Percentiles rank a stretch among this genome's conserved stretches.
These are phyloP conservation scores for Barnettozyma sucrosica DNA, from an alignment of 805 yeast species.

Conservation along the genomic window DNA sequence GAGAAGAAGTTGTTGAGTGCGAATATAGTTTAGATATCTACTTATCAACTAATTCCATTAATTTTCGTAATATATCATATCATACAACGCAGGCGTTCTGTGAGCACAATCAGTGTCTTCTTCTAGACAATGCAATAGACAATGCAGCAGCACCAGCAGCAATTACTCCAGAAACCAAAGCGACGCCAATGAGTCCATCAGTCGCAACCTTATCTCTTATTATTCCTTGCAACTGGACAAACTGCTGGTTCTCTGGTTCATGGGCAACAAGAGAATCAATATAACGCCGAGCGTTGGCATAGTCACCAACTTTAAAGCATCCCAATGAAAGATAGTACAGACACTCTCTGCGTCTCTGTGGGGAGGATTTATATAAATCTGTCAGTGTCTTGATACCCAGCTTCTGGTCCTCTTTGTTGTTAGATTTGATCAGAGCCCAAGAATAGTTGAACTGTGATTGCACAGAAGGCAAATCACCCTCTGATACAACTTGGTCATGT, in stretches of 20 bases:
- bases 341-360: conserved; percentile 82
- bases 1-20: conserved; percentile 53
- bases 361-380: conserved; percentile 64
- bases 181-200: conserved; percentile 87
- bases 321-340: conserved; percentile 85
- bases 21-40: conserved; percentile 31
- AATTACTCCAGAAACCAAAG: conserved; percentile 77
- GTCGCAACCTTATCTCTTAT: conserved; percentile 80
- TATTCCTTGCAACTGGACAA: conserved; percentile 59
- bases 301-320: conserved; percentile 83
- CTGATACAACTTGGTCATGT: conserved; percentile 70
- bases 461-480: conserved; percentile 70
- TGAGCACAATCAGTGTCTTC: conserved; percentile 21
- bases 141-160: conserved; percentile 74
- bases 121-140: conserved; percentile 34
- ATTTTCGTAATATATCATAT: not conserved
- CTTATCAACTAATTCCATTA: not conserved
- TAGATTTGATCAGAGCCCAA: conserved; percentile 88
- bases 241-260: conserved; percentile 86
- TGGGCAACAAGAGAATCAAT: conserved; percentile 67
- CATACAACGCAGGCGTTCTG: no score
- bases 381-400: conserved; percentile 75
- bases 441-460: conserved; percentile 92
- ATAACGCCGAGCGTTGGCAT: conserved; percentile 77
- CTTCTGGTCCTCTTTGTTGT: conserved; percentile 55